These are phyloP conservation scores for Pythium periplocum DNA, from an alignment of 352 stramenopile genomes.

Conservation along the genomic window DNA sequence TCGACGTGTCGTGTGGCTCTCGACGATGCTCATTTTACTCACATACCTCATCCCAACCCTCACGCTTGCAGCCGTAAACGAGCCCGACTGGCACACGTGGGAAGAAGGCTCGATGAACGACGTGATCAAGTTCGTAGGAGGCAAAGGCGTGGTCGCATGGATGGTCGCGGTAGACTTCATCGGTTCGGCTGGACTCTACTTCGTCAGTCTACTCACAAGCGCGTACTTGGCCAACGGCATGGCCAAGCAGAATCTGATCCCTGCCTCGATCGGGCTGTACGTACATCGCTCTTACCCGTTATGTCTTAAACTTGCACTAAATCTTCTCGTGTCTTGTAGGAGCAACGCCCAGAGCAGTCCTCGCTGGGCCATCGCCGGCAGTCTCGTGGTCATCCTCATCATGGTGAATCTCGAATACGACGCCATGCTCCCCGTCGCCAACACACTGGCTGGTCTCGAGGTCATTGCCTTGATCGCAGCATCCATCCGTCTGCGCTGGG, in stretches of 20 bases:
- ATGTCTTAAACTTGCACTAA: background rate
- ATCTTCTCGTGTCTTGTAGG: background rate
- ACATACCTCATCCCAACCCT: constrained; percentile 40
- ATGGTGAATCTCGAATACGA: constrained; percentile 44
- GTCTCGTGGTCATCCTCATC: constrained; percentile 50
- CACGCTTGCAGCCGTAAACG: constrained; percentile 25
- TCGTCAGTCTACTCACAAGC: constrained; percentile 37
- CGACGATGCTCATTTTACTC: constrained; percentile 30
- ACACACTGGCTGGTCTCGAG: constrained; percentile 39
- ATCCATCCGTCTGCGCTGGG: constrained; percentile 34
- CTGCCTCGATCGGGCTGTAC: constrained; percentile 35
- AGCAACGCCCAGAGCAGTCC: constrained; percentile 17
- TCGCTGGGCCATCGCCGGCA: constrained; percentile 47
- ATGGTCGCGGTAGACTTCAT: constrained; percentile 28
- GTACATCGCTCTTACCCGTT: constrained; percentile 1
- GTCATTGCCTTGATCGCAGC: constrained; percentile 35
- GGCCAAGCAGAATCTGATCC: constrained; percentile 41
- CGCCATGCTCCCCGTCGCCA: constrained; percentile 51
- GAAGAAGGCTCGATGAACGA: constrained; percentile 28
- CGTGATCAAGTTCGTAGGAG: constrained; percentile 30
- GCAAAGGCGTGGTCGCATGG: constrained; percentile 22
- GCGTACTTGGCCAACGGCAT: constrained; percentile 54
- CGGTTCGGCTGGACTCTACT: constrained; percentile 38
- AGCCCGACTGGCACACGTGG: constrained; percentile 45
- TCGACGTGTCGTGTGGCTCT: constrained; percentile 34